Conservation (phyloP, 345 rosid species). For the Garcia nutans region DNA sequence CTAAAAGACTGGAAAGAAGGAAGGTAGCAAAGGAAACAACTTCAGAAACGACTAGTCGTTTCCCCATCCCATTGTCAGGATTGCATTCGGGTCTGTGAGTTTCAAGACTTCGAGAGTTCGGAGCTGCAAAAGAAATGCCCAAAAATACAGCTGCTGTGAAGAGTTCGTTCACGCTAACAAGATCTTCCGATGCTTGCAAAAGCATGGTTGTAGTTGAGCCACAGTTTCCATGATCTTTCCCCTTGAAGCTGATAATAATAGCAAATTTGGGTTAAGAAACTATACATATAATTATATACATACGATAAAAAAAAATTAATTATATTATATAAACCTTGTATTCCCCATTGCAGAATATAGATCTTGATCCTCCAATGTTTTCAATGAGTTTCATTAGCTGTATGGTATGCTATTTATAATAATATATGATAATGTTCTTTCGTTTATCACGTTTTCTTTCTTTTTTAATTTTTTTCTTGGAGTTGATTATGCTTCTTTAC, state of each 20-base stretch:
- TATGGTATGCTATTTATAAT: no score
- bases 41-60: slow-evolving; percentile 16
- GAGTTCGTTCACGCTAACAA: background rate
- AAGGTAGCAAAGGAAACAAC: slow-evolving; percentile 36
- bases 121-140: slow-evolving; percentile 27
- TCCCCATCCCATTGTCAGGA: background rate
- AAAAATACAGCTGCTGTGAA: slow-evolving; percentile 8
- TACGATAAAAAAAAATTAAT: no score
- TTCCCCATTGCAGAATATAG: no score
- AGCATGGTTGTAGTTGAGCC: background rate
- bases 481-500: no score
- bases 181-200: background rate
- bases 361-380: no score
- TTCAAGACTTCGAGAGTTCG: slow-evolving; percentile 20
- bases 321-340: no score
- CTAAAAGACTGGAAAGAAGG: slow-evolving; percentile 40
- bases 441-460: no score
- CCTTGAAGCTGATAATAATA: background rate
- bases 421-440: no score
- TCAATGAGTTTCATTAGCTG: no score
- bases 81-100: slow-evolving; percentile 19
- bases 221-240: background rate
- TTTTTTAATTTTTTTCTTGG: no score
- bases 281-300: no score
- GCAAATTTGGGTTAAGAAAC: no score